Base-by-base conservation (phyloP, 2,329 filamentous ascomycete species). In the Colletotrichum sp. region DNA sequence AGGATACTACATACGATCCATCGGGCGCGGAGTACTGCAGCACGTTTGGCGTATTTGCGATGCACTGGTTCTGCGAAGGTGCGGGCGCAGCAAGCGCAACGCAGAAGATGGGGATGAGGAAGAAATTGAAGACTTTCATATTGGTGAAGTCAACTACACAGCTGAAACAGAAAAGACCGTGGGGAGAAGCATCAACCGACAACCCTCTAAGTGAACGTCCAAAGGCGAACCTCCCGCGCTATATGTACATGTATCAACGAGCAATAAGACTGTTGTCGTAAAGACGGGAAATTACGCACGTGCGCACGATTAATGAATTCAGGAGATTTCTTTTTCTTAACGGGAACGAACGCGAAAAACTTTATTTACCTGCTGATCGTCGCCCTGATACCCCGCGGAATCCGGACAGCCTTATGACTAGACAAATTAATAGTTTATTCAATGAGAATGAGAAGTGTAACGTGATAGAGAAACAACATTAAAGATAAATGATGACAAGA, bases 141-240 rank as follows among this genome's bases (percentile, higher is more conserved):
- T 48, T 21, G 36, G 36, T n/a, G 38, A 48, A 48, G 18, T 48
- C 38, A 48, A 48, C 18, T 48, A n/a, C 9, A 48, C 9, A 48
- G 38, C 5, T n/a, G 18, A 48, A 18, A 48, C 38, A 12, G 38
- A 48, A 48, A 48, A 48, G 38, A 48, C 38, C 18, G 38, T 48
- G 38, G 38, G 3, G 38, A 48, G 38, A 6, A 48, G 38, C 18
- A 48, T n/a, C 18, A 12, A n/a, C 18, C 18, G 38, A 48, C 18
- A n/a, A n/a, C 38, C 38, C 18, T 2, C 38, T 9, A 7, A 3
- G 18, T 0, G 3, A n/a, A 12, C 2, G 18, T 4, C 18, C 9
- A n/a, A 18, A 48, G 38, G 38, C 18, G 18, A 18, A 48, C 38
- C 18, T 48, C 5, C 18, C 18, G 9, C 9, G 38, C 10, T 48